Evolutionary conservation across 2,329 filamentous ascomycete genomes (phyloP).

Genomic region (Neonectria hederae): DNA sequence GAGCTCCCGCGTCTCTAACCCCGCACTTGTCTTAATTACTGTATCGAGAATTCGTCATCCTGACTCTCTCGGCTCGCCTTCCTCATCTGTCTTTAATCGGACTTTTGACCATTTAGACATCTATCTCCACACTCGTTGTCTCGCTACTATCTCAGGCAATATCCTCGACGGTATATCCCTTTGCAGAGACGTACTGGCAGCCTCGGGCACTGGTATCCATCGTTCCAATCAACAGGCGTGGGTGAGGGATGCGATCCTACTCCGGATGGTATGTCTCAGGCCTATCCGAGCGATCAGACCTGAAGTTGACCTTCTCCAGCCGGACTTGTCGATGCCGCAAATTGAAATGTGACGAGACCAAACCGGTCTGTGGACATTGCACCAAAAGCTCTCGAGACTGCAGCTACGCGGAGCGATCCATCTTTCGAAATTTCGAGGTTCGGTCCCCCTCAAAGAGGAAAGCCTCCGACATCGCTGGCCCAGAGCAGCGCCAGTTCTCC

Average conservation of each 20-base stretch:
- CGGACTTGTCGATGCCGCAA: conserved; percentile 38
- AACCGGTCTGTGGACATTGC: conserved; percentile 35
- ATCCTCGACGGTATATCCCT: neutral
- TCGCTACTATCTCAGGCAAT: neutral
- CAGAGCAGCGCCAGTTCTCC: neutral
- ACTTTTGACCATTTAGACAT: neutral
- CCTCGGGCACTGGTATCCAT: neutral
- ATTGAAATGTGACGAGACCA: conserved; percentile 40
- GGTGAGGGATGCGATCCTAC: conserved; percentile 34
- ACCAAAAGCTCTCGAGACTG: conserved; percentile 28
- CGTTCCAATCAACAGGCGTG: too few species aligned
- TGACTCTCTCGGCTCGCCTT: conserved; percentile 15
- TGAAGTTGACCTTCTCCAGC: conserved; percentile 9
- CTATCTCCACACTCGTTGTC: neutral
- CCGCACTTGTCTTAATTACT: conserved; percentile 36
- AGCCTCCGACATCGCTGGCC: neutral
- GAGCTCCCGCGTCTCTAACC: neutral
- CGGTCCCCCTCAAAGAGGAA: neutral
- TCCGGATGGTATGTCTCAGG: conserved; percentile 31
- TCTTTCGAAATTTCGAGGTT: conserved; percentile 32
- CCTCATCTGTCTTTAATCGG: neutral
- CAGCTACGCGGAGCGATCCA: conserved; percentile 27
- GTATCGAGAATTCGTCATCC: neutral
- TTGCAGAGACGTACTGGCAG: neutral
- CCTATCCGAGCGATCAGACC: neutral